These are phyloP conservation scores for Pestalotiopsis sp. DNA, from an alignment of 2,329 filamentous ascomycete species.

Conservation along the genomic window DNA sequence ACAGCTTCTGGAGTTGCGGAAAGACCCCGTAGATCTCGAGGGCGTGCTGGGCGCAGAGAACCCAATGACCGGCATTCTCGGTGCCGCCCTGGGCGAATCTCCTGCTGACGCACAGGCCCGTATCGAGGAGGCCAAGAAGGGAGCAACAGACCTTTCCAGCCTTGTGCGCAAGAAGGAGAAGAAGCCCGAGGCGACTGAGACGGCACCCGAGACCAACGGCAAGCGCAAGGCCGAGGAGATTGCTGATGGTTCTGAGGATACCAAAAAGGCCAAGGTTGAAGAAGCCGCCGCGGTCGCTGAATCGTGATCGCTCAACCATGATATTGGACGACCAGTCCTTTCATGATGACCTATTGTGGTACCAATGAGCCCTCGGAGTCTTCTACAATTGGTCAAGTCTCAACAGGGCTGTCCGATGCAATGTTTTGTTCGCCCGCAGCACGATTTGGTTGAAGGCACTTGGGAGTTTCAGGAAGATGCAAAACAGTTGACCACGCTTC, in stretches of 20 bases:
- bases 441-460: background rate
- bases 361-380: background rate
- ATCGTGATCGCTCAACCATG: background rate
- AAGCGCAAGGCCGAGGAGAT: conserved; percentile 46
- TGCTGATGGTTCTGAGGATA: conserved; percentile 31
- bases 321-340: background rate
- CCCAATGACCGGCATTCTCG: conserved; percentile 62
- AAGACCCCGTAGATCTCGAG: conserved; percentile 61
- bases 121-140: conserved; percentile 73
- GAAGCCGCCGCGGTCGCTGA: conserved; percentile 19
- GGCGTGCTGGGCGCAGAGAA: conserved; percentile 55
- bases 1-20: conserved; percentile 71
- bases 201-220: conserved; percentile 35
- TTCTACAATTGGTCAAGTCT: background rate
- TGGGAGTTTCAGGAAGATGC: background rate
- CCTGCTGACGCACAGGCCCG: conserved; percentile 63
- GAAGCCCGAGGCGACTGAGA: conserved; percentile 27
- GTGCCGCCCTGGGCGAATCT: conserved; percentile 64
- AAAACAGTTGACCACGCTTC: background rate
- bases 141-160: conserved; percentile 73
- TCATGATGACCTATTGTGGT: background rate
- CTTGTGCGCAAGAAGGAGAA: conserved; percentile 69
- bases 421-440: background rate
- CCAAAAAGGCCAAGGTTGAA: conserved; percentile 41
- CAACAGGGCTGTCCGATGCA: too few relatives aligned